phyloP scores from a whole-genome alignment of 352 stramenopile genomes.

The Phytophthora fragariaefolia region DNA sequence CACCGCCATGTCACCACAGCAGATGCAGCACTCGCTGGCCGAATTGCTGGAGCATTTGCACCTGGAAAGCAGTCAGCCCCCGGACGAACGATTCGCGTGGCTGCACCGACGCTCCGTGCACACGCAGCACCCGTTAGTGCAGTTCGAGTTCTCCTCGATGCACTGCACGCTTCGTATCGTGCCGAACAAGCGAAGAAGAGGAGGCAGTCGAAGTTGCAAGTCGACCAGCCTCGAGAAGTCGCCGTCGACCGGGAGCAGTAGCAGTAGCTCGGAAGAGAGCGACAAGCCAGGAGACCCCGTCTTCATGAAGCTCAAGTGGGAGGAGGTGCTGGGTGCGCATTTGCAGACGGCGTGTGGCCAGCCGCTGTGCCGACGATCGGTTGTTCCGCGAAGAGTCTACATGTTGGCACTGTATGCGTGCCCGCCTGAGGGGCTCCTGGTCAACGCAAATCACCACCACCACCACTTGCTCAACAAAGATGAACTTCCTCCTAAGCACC shows the following conservation, averaged over 20 bases:
- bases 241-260: conserved; percentile 10
- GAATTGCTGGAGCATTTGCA: conserved; percentile 29
- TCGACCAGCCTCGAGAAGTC: conserved; percentile 1
- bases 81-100: conserved; percentile 28
- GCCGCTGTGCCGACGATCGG: conserved; percentile 32
- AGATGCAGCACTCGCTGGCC: conserved; percentile 12
- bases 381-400: conserved; percentile 39
- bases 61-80: conserved; percentile 28
- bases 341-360: conserved; percentile 47
- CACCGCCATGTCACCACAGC: conserved; percentile 4
- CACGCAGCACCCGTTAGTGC: conserved; percentile 26
- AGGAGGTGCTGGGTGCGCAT: conserved; percentile 58
- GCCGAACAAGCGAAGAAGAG: conserved; percentile 1
- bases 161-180: conserved; percentile 28
- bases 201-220: not conserved
- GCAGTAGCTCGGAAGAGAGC: conserved; percentile 19
- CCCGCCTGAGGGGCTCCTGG: conserved; percentile 28
- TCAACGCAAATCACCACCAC: conserved; percentile 16
- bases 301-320: conserved; percentile 42
- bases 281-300: conserved; percentile 11
- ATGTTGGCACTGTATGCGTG: conserved; percentile 53
- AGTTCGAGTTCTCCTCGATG: conserved; percentile 28
- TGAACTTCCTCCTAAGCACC: conserved; percentile 29
- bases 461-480: conserved; percentile 28
- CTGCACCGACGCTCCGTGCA: conserved; percentile 26